Conservation (phyloP, 805 yeast genomes). For the Ogataea nitratoaversa region DNA sequence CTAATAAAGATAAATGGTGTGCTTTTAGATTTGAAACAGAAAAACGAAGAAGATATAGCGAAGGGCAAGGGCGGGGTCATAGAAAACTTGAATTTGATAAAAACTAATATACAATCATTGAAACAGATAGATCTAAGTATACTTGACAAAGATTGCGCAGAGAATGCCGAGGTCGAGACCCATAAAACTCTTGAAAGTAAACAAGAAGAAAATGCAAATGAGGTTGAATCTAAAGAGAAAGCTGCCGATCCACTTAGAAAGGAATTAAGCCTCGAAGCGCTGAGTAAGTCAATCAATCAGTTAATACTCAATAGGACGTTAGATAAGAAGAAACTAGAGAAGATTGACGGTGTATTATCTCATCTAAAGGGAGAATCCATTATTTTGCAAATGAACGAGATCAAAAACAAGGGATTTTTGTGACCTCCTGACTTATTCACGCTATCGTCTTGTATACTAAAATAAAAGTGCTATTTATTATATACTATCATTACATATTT, state of each 20-base stretch:
- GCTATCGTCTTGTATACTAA: not conserved
- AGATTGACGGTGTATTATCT: conserved; percentile 19
- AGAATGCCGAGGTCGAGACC: not conserved
- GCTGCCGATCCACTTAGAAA: not conserved
- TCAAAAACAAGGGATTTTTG: conserved; percentile 14
- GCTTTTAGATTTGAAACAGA: conserved; percentile 34
- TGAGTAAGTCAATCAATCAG: conserved; percentile 16
- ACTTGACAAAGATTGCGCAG: conserved; percentile 4
- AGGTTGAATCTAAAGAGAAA: conserved; percentile 2
- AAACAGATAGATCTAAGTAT: conserved; percentile 12
- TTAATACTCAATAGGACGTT: conserved; percentile 14
- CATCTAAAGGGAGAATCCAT: conserved; percentile 19
- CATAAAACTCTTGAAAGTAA: too few relatives aligned
- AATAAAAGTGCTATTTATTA: too few relatives aligned
- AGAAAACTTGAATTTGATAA: conserved; percentile 23
- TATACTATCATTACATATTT: too few relatives aligned
- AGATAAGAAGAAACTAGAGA: conserved; percentile 9
- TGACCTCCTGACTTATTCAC: not conserved
- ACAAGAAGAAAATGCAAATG: too few relatives aligned
- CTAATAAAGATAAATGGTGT: conserved; percentile 63
- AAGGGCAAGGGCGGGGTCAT: conserved; percentile 18
- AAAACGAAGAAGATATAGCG: conserved; percentile 15
- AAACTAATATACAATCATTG: conserved; percentile 17
- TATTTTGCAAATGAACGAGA: conserved; percentile 24
- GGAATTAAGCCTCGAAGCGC: conserved; percentile 1